Evolutionary conservation across 371 early-diverging fungal species (phyloP).

Genomic region (Entomophthora muscae): DNA sequence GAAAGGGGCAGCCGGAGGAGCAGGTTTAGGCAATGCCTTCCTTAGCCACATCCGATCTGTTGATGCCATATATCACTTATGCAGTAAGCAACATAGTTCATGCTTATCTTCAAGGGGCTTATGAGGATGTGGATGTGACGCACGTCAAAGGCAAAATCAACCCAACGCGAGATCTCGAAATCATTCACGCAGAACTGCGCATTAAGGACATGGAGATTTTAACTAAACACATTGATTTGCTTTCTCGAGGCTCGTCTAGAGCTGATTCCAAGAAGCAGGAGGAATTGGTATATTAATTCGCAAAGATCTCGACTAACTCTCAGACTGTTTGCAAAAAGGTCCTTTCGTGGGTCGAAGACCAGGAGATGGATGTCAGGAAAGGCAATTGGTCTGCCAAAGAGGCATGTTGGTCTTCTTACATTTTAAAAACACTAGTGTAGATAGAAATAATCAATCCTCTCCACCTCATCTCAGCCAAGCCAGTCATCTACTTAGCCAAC

Average conservation of each 20-base stretch:
- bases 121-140: conserved; percentile 32
- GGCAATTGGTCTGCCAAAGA: conserved; percentile 83
- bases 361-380: conserved; percentile 73
- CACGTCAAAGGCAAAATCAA: conserved; percentile 95
- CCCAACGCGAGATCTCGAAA: conserved; percentile 88
- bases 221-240: conserved; percentile 33
- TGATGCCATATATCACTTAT: conserved; percentile 97
- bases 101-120: conserved; percentile 12
- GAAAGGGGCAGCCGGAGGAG: conserved; percentile 81
- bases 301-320: not conserved
- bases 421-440: conserved; percentile 8
- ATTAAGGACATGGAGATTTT: conserved; percentile 88
- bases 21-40: conserved; percentile 97
- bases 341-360: conserved; percentile 44
- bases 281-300: not conserved
- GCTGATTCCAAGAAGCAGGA: not conserved
- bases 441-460: conserved; percentile 81
- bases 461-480: conserved; percentile 92
- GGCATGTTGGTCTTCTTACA: conserved; percentile 11
- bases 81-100: conserved; percentile 25
- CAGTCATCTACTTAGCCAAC: conserved; percentile 94
- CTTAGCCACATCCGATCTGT: conserved; percentile 91
- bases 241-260: conserved; percentile 10
- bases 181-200: conserved; percentile 91
- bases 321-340: conserved; percentile 49